Percentiles rank a stretch among this genome's conserved stretches.
phyloP scores from a whole-genome alignment of 208 protist species.

The Trypanosoma scelopori region DNA sequence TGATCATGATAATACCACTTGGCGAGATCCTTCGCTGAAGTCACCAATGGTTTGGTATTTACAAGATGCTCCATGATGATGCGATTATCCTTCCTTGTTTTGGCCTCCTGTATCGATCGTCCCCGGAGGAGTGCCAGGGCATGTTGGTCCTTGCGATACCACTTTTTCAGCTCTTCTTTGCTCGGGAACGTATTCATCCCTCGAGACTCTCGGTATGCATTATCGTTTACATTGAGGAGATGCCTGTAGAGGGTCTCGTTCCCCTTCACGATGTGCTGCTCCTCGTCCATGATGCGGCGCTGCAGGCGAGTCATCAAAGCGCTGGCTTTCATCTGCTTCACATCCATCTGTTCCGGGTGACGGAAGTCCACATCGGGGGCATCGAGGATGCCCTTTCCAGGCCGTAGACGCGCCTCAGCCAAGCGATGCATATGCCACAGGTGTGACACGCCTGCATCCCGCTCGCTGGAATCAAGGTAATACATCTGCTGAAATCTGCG shows the following conservation, averaged over 20 bases:
- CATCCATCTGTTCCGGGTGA: constrained; percentile 27
- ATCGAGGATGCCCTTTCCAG: constrained; percentile 45
- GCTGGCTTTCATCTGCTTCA: constrained; percentile 17
- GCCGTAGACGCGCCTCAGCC: constrained; percentile 41
- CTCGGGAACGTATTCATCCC: constrained; percentile 52
- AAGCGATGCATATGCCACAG: constrained; percentile 69
- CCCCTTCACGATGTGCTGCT: constrained; percentile 32
- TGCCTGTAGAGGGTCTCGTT: constrained; percentile 39
- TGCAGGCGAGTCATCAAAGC: constrained; percentile 37
- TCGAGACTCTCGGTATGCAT: constrained; percentile 27
- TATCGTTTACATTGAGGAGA: constrained; percentile 39
- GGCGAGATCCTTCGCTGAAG: constrained; percentile 36
- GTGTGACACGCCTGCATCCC: constrained; percentile 54
- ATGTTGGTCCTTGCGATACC: constrained; percentile 45
- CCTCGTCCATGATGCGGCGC: constrained; percentile 40
- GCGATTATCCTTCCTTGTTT: constrained; percentile 32
- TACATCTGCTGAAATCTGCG: constrained; percentile 37
- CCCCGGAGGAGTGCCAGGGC: constrained; percentile 21
- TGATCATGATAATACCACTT: constrained; percentile 53
- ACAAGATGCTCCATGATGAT: constrained; percentile 42
- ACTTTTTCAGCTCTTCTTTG: constrained; percentile 23
- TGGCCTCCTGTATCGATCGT: constrained; percentile 21
- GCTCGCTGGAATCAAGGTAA: constrained; percentile 43
- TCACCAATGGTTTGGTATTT: constrained; percentile 27
- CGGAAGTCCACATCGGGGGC: constrained; percentile 54